A percentile compares a stretch with the other conserved stretches of the same genome.
Evolutionary conservation across 1,139 yeast species (phyloP).

Genomic region (Suhomyces choctaworum): DNA sequence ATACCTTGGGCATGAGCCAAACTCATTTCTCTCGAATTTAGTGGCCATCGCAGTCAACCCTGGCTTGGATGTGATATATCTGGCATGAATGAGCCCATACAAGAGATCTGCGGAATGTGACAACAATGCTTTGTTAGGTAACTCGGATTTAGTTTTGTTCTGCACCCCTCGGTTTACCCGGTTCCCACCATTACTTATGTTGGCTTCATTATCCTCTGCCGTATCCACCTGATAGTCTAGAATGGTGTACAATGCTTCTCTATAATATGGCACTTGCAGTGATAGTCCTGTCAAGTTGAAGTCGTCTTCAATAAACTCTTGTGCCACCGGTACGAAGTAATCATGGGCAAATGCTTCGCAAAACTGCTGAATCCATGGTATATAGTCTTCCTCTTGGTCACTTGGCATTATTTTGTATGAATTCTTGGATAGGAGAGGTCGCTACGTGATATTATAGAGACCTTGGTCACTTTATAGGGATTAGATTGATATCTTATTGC

Average conservation of each 20-base stretch:
- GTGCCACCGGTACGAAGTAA: constrained; percentile 88
- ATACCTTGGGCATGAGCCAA: constrained; percentile 91
- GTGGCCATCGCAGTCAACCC: constrained; percentile 96
- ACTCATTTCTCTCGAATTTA: constrained; percentile 84
- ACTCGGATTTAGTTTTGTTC: constrained; percentile 33
- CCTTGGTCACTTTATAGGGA: too few species aligned
- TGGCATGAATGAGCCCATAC: constrained; percentile 91
- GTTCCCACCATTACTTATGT: constrained; percentile 13
- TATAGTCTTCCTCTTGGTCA: constrained; percentile 58
- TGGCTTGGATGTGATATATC: constrained; percentile 84
- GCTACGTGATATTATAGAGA: too few species aligned
- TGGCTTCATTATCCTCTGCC: constrained; percentile 42
- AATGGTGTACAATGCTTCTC: constrained; percentile 89
- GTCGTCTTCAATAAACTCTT: constrained; percentile 94
- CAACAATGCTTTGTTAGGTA: constrained; percentile 70
- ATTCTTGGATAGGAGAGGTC: too few species aligned
- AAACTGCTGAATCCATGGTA: constrained; percentile 89
- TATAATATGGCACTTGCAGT: constrained; percentile 82
- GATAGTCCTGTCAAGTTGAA: constrained; percentile 90
- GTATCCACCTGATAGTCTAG: constrained; percentile 80
- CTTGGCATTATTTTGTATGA: constrained; percentile 47
- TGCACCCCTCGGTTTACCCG: constrained; percentile 9
- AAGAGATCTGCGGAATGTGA: constrained; percentile 90
- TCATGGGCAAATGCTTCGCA: constrained; percentile 90
- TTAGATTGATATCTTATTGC: too few species aligned